Conservation (phyloP, 345 rosid species). For the Gossypium rotundifolium region DNA sequence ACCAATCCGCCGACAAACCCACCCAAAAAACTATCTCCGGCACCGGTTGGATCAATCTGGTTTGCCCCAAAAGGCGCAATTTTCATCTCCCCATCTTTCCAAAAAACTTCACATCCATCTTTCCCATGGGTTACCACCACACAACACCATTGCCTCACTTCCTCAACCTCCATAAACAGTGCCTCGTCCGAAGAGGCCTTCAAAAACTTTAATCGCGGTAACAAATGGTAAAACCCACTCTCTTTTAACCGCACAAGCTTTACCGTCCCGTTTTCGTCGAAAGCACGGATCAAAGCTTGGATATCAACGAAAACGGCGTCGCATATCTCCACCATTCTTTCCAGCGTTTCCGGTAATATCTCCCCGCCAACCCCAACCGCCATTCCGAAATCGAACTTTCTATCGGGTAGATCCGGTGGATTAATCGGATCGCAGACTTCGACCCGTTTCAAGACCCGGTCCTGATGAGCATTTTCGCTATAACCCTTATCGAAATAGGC, state of each 20-base stretch:
- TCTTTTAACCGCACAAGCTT: constrained; percentile 51
- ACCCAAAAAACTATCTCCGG: constrained; percentile 88
- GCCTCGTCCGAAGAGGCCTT: constrained; percentile 94
- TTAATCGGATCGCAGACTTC: constrained; percentile 61
- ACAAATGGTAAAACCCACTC: constrained; percentile 56
- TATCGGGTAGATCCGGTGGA: constrained; percentile 60
- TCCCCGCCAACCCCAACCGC: constrained; percentile 98
- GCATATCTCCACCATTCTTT: constrained; percentile 69
- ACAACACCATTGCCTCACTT: constrained; percentile 63
- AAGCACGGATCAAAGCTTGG: constrained; percentile 74
- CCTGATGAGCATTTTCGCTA: constrained; percentile 34
- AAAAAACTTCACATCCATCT: constrained; percentile 62
- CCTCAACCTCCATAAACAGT: constrained; percentile 66
- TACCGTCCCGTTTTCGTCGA: constrained; percentile 61
- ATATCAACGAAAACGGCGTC: constrained; percentile 69
- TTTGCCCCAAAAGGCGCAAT: constrained; percentile 58
- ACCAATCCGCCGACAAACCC: constrained; percentile 79
- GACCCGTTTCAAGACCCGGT: constrained; percentile 70
- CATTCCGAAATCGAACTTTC: constrained; percentile 65
- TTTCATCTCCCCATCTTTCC: constrained; percentile 46
- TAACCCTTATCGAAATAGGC: constrained; percentile 57
- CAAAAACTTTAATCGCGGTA: constrained; percentile 56
- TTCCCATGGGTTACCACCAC: constrained; percentile 89
- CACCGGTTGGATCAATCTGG: constrained; percentile 96
- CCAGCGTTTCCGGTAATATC: constrained; percentile 74